A percentile compares a stretch with the other conserved stretches of the same genome.
These are phyloP conservation scores for Brassica cretica DNA, from an alignment of 345 rosid species.

Conservation along the genomic window DNA sequence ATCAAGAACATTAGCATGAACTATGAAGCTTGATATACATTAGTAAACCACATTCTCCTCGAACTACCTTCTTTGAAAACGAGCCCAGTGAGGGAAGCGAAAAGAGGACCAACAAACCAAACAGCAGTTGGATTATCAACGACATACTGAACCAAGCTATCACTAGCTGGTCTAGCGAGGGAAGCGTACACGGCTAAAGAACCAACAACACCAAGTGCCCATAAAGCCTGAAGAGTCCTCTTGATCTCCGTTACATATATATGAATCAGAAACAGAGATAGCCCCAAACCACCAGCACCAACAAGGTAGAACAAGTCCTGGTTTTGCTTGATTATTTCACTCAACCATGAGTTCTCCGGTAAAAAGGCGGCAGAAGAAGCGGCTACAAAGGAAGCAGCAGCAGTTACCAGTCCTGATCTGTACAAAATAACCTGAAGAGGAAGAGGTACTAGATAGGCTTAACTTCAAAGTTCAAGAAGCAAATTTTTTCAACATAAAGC, in stretches of 20 bases:
- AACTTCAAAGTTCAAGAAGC: not conserved
- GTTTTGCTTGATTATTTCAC: constrained; percentile 58
- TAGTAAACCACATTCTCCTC: not conserved
- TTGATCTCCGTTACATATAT: constrained; percentile 90
- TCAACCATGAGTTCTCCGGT: constrained; percentile 50
- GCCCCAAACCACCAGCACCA: constrained; percentile 82
- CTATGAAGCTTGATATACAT: not conserved
- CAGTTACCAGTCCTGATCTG: constrained; percentile 80
- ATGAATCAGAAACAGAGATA: constrained; percentile 77
- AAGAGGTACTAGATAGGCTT: not conserved
- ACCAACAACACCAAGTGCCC: constrained; percentile 80
- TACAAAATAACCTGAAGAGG: constrained; percentile 72
- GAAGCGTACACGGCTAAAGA: constrained; percentile 58
- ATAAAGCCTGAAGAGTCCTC: constrained; percentile 88
- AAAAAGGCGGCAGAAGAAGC: constrained; percentile 78
- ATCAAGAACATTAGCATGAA: constrained; percentile 1
- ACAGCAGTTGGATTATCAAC: constrained; percentile 60
- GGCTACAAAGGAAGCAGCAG: constrained; percentile 73
- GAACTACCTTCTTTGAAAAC: constrained; percentile 90
- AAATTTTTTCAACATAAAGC: not conserved
- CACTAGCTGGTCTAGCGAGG: constrained; percentile 74
- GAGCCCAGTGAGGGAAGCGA: constrained; percentile 85
- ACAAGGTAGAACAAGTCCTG: constrained; percentile 60
- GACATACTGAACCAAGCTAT: constrained; percentile 69
- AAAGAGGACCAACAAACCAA: constrained; percentile 94